Conservation (phyloP, 768 basidiomycete genomes). For the Lepiota brunneoincarnata region DNA sequence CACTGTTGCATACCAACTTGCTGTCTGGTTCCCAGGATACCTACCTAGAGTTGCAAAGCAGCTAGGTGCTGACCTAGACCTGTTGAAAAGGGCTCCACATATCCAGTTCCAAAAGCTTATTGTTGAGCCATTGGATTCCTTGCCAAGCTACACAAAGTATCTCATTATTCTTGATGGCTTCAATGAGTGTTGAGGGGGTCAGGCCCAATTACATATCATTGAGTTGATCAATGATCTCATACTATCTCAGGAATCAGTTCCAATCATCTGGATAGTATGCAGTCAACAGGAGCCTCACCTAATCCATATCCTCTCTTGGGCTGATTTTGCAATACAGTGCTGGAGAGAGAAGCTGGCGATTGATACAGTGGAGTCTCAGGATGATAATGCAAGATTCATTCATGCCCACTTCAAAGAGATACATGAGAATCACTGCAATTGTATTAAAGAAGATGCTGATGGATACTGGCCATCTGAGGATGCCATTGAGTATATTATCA, state of each 20-base stretch:
- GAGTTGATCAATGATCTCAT: not conserved
- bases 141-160: not conserved
- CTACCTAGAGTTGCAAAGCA: not conserved
- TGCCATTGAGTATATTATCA: not conserved
- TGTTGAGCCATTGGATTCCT: not conserved
- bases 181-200: not conserved
- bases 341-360: not conserved
- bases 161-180: slow-evolving; percentile 1
- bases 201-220: not conserved
- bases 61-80: not conserved
- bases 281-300: not conserved
- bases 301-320: not conserved
- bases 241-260: not conserved
- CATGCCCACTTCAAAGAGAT: not conserved
- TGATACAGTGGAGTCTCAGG: not conserved
- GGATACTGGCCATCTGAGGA: not conserved
- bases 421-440: not conserved
- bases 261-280: not conserved
- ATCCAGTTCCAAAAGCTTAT: slow-evolving; percentile 2
- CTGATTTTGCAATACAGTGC: not conserved
- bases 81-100: not conserved
- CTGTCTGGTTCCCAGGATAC: not conserved
- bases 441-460: not conserved
- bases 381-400: not conserved
- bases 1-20: not conserved